Percentiles rank a stretch among this genome's conserved stretches.
Conservation (phyloP, 2,329 filamentous ascomycete species). For the Venturia oleaginea region DNA sequence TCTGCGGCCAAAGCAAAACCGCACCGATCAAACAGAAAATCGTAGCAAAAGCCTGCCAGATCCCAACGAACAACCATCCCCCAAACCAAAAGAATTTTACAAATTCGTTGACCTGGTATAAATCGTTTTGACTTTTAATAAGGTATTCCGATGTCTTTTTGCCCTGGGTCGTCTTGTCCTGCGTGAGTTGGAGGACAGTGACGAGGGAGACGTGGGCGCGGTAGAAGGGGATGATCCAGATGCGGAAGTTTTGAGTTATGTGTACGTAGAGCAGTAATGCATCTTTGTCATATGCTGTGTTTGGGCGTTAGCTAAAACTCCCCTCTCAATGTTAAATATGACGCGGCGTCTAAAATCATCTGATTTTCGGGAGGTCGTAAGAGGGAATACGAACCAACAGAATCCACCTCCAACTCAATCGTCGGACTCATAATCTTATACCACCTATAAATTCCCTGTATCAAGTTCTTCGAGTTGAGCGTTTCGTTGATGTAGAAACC, state of each 20-base stretch:
- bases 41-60: conserved; percentile 58
- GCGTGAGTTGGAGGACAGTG: conserved; percentile 55
- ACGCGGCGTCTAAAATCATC: no score
- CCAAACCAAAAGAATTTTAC: conserved; percentile 61
- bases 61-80: conserved; percentile 47
- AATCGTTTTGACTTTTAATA: conserved; percentile 67
- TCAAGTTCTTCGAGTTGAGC: conserved; percentile 53
- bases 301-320: no score
- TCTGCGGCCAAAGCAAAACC: conserved; percentile 41
- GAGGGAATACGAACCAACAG: conserved; percentile 37
- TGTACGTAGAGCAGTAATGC: conserved; percentile 63
- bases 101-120: conserved; percentile 70
- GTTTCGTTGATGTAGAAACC: conserved; percentile 30
- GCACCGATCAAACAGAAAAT: conserved; percentile 55
- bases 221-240: conserved; percentile 73
- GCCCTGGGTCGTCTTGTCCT: no score
- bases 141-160: conserved; percentile 48
- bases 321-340: no score
- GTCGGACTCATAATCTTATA: conserved; percentile 55
- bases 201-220: conserved; percentile 58
- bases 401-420: conserved; percentile 59
- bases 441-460: conserved; percentile 64
- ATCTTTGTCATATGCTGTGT: conserved; percentile 56
- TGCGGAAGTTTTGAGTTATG: conserved; percentile 64
- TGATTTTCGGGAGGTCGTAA: not conserved